These are phyloP conservation scores for Aspergillus kassunensis DNA, from an alignment of 495 filamentous ascomycete species.

Conservation along the genomic window DNA sequence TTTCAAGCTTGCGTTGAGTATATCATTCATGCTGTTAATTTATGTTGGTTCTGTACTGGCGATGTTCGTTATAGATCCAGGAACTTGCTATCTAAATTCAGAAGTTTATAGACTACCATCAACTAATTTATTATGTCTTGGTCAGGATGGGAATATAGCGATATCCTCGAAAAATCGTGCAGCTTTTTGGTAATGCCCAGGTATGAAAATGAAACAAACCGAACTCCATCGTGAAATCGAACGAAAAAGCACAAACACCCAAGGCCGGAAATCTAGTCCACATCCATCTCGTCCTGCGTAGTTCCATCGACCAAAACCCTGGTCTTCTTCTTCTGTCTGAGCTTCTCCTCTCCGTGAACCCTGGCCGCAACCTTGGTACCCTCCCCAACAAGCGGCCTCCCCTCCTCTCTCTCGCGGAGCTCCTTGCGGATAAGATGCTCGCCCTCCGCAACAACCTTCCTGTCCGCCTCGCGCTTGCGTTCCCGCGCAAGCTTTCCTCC, in stretches of 20 bases:
- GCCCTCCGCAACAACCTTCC: conserved; percentile 86
- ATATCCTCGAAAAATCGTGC: conserved; percentile 8
- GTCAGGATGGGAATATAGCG: background rate
- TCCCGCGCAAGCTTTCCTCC: conserved; percentile 80
- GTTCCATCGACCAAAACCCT: conserved; percentile 62
- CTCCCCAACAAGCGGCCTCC: conserved; percentile 37
- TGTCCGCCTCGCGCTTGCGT: conserved; percentile 60
- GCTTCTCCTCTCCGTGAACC: conserved; percentile 51
- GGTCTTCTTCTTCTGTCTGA: conserved; percentile 56
- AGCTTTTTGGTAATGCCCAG: conserved; percentile 15
- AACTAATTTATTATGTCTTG: conserved; percentile 4
- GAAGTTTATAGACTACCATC: no score
- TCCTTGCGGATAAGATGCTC: conserved; percentile 69
- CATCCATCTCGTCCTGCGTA: conserved; percentile 65
- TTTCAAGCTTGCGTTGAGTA: no score
- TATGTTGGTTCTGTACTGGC: no score
- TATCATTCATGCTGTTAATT: no score
- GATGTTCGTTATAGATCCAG: no score
- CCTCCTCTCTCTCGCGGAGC: conserved; percentile 42
- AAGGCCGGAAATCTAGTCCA: conserved; percentile 49
- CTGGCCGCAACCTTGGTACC: conserved; percentile 16
- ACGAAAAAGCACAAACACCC: conserved; percentile 10
- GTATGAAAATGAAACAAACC: conserved; percentile 21
- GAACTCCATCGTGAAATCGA: conserved; percentile 23
- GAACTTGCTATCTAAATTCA: no score